Base-by-base conservation (phyloP, 768 basidiomycete genomes). In the Artomyces pyxidatus region DNA sequence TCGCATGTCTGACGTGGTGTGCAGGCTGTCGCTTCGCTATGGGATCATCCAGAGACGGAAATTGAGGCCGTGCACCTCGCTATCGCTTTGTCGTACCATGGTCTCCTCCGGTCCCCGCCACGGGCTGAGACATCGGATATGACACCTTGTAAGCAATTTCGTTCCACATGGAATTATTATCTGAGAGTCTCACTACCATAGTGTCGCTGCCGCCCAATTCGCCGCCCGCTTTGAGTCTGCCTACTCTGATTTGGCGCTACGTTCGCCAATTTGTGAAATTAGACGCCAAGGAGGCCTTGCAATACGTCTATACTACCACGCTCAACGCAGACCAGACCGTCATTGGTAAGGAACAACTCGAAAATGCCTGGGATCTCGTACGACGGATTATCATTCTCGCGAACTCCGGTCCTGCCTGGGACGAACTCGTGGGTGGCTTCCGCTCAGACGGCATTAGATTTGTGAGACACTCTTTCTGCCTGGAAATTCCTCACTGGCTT, bases 11-110 rank as follows among this genome's bases (percentile, higher is more conserved):
- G 29, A 28, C 43, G 42, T 49, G 23, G 32, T n/a, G 6, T 50
- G 3, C 48, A 95, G 93, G 90, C 95, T 40, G 83, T 96, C 11
- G 88, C 91, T 11, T 84, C 92, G 26, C 68, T 98, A 8, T 88
- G 91, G 80, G 86, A 92, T 39, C 85, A 88, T 56, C 77, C 78
- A 43, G 85, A 88, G 54, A 85, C 88, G 16, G 87, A 96, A 58
- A 79, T 93, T 16, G 96, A 97, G 61, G 94, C 92, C 0, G 87
- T 98, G 4, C 96, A 99, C 64, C 74, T 97, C 22, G 93, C 89
- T 0, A 85, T 96, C 56, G 89, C 85, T 3, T 71, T 99, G 47
- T 81, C 89, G 0, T 99, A 98, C 62, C 93, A 98, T 61, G 96
- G 95, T 2, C 68, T 99, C 4, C 66, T 99, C 19, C 79, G 93